Conservation (phyloP, 306 rosid genomes). For the Malus orientalis region DNA sequence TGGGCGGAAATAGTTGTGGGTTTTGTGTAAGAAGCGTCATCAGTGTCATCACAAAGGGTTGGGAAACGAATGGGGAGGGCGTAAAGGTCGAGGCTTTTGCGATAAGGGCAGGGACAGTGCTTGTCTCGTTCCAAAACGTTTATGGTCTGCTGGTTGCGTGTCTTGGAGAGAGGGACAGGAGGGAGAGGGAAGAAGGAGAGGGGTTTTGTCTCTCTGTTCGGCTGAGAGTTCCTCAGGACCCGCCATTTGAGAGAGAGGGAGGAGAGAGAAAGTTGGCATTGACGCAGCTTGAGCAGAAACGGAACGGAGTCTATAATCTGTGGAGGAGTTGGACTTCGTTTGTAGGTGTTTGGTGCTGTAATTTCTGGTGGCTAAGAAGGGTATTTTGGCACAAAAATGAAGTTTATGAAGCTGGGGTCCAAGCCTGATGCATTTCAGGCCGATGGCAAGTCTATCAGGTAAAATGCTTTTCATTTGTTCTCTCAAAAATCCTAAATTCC, state of each 20-base stretch:
- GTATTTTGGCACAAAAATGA: constrained; percentile 39
- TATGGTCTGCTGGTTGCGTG: constrained; percentile 24
- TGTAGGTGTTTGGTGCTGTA: background rate
- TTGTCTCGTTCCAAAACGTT: constrained; percentile 15
- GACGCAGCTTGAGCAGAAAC: background rate
- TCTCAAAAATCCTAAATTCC: background rate
- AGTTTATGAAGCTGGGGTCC: constrained; percentile 96
- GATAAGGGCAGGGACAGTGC: constrained; percentile 1
- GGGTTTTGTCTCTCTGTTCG: background rate
- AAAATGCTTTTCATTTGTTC: background rate
- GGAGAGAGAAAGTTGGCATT: constrained; percentile 5
- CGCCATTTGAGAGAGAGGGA: constrained; percentile 1
- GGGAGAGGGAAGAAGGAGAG: background rate
- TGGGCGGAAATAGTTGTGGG: background rate
- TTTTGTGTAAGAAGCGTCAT: constrained; percentile 27
- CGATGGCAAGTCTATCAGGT: constrained; percentile 74
- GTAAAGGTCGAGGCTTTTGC: constrained; percentile 19
- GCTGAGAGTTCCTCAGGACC: background rate
- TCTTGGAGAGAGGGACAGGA: background rate
- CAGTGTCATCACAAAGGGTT: constrained; percentile 28
- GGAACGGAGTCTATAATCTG: constrained; percentile 11
- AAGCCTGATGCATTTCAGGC: constrained; percentile 86
- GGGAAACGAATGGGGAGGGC: constrained; percentile 25
- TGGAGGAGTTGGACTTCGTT: background rate
- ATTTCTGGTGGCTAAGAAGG: background rate